A percentile compares a stretch with the other conserved stretches of the same genome.
Evolutionary conservation across 1,139 yeast species (phyloP).

Genomic region (Hansenula lynferdii): DNA sequence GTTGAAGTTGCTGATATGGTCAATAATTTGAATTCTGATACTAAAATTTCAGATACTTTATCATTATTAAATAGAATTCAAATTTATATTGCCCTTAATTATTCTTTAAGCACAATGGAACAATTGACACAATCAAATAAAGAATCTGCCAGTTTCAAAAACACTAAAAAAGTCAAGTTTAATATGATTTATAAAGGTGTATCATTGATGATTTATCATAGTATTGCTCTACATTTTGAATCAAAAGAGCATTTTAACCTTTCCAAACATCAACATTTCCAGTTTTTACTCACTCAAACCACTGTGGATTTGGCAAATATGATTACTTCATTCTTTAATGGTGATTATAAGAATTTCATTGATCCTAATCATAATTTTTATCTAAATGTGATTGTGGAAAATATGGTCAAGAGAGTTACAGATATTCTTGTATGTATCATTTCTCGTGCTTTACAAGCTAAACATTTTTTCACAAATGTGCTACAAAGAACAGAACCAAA

Average conservation of each 20-base stretch:
- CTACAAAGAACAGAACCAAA: not conserved
- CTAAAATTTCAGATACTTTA: slow-evolving; percentile 13
- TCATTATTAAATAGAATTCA: slow-evolving; percentile 12
- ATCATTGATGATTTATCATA: slow-evolving; percentile 15
- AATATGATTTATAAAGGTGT: slow-evolving; percentile 14
- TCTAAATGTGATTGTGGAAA: slow-evolving; percentile 14
- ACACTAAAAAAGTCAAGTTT: slow-evolving; percentile 11
- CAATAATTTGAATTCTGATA: slow-evolving; percentile 12
- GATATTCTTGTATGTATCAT: slow-evolving; percentile 10
- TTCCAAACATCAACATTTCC: slow-evolving; percentile 9
- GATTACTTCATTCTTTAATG: slow-evolving; percentile 10
- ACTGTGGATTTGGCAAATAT: slow-evolving; percentile 12
- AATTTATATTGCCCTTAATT: slow-evolving; percentile 13
- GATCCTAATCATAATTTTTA: slow-evolving; percentile 12
- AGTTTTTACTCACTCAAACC: slow-evolving; percentile 2
- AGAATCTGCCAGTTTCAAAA: slow-evolving; percentile 9
- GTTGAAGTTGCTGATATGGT: slow-evolving; percentile 13
- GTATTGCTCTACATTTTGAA: slow-evolving; percentile 17
- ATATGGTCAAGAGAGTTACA: slow-evolving; percentile 13
- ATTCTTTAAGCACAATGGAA: slow-evolving; percentile 8
- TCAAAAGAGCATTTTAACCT: slow-evolving; percentile 9
- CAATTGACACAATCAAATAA: slow-evolving; percentile 1
- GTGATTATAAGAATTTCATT: slow-evolving; percentile 10
- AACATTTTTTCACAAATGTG: slow-evolving; percentile 10
- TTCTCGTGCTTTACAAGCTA: slow-evolving; percentile 16